A percentile compares a stretch with the other conserved stretches of the same genome.
These are phyloP conservation scores for Corynespora cassiicola DNA, from an alignment of 2,329 filamentous ascomycete genomes.

Conservation along the genomic window DNA sequence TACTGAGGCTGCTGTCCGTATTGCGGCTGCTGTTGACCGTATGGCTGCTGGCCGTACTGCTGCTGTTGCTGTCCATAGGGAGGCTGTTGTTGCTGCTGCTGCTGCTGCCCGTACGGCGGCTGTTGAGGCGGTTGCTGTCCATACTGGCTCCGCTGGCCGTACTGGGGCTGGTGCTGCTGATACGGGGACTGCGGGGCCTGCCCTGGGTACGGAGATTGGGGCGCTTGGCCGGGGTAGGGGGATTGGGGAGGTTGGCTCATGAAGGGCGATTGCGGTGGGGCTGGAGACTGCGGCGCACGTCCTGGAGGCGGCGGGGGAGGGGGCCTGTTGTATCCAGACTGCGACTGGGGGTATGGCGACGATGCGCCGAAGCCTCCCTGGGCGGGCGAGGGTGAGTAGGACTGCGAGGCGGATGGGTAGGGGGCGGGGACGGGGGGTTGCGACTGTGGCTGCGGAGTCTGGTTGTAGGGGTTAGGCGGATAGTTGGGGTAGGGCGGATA, in stretches of 20 bases:
- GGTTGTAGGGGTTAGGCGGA: conserved; percentile 34
- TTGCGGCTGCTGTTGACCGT: conserved; percentile 31
- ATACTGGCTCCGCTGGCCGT: no score
- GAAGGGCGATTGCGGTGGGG: conserved; percentile 27
- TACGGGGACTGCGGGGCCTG: conserved; percentile 21
- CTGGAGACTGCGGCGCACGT: conserved; percentile 14
- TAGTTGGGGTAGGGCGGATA: conserved; percentile 36
- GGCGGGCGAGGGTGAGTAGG: conserved; percentile 52
- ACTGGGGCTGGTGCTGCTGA: no score
- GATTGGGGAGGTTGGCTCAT: conserved; percentile 21
- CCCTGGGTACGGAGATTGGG: no score
- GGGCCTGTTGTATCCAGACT: conserved; percentile 42
- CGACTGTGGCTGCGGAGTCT: conserved; percentile 26
- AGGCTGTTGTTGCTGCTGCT: conserved; percentile 27
- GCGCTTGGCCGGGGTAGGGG: conserved; percentile 24
- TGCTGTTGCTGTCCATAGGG: conserved; percentile 24
- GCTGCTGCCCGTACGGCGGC: conserved; percentile 30
- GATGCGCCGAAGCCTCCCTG: conserved; percentile 45
- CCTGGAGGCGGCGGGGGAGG: conserved; percentile 37
- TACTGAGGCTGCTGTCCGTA: conserved; percentile 23
- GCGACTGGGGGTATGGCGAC: conserved; percentile 44
- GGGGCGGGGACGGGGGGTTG: conserved; percentile 36
- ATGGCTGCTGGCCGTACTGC: conserved; percentile 20
- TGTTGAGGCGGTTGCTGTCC: conserved; percentile 24
- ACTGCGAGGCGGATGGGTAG: conserved; percentile 44